Percentiles rank a stretch among this genome's conserved stretches.
Conservation (phyloP, 331 rosid species). For the Quercus lobata region DNA sequence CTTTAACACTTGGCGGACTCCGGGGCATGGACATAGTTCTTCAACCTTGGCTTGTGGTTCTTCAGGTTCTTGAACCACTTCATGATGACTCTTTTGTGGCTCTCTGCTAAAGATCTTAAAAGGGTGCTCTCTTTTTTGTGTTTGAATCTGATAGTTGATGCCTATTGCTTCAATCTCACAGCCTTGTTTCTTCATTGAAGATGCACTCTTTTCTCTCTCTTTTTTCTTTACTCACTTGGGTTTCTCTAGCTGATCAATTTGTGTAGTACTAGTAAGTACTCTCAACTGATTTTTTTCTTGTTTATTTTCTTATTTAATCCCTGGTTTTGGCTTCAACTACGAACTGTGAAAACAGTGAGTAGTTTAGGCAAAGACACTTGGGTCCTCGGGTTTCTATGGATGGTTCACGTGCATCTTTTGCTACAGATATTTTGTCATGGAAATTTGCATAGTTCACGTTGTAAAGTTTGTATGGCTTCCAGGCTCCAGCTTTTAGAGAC, state of each 20-base stretch:
- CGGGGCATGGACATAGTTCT: conserved; percentile 23
- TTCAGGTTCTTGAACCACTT: conserved; percentile 14
- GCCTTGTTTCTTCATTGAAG: conserved; percentile 65
- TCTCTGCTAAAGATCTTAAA: conserved; percentile 55
- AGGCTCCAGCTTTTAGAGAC: not conserved
- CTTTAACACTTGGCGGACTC: conserved; percentile 57
- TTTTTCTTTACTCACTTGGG: conserved; percentile 26
- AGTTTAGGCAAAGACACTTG: conserved; percentile 31
- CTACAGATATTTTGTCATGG: conserved; percentile 14
- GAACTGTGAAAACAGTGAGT: conserved; percentile 32
- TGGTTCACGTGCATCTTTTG: conserved; percentile 55
- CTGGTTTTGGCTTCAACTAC: conserved; percentile 32
- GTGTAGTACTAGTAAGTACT: not conserved
- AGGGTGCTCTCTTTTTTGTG: conserved; percentile 38
- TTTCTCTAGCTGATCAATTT: conserved; percentile 7
- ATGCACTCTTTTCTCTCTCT: conserved; percentile 1
- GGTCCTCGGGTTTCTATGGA: conserved; percentile 43
- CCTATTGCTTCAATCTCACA: conserved; percentile 81
- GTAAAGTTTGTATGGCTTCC: not conserved
- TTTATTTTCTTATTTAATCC: conserved; percentile 21
- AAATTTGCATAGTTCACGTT: conserved; percentile 32
- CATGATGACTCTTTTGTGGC: conserved; percentile 14
- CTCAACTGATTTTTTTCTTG: conserved; percentile 27
- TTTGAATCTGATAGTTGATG: conserved; percentile 63
- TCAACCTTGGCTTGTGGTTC: conserved; percentile 30